A percentile compares a stretch with the other conserved stretches of the same genome.
Conservation (phyloP, 176 grass and related monocot species). For the Neostapfia colusana region DNA sequence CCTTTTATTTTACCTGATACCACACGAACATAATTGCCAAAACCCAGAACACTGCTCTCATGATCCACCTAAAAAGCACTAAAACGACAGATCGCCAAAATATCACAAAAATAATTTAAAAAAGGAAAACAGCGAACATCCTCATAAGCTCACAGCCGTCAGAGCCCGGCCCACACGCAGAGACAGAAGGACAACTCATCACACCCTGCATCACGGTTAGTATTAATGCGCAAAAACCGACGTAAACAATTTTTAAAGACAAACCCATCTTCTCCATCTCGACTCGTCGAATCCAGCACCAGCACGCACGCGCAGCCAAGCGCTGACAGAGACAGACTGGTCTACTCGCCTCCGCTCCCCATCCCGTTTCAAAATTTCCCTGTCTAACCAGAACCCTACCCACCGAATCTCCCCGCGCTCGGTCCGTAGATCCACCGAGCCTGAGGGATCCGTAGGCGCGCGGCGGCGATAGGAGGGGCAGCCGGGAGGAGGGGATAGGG, state of each 20-base stretch:
- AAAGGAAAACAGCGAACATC: not conserved
- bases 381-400: constrained; percentile 51
- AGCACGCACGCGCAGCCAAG: not conserved
- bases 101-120: not conserved
- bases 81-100: not conserved
- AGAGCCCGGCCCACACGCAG: constrained; percentile 14
- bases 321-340: not conserved
- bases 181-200: constrained; percentile 14
- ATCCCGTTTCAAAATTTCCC: constrained; percentile 48
- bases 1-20: not conserved
- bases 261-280: constrained; percentile 18
- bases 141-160: not conserved
- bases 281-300: constrained; percentile 30
- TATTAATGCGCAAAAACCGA: constrained; percentile 15
- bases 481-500: constrained; percentile 17
- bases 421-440: constrained; percentile 40
- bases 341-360: constrained; percentile 4
- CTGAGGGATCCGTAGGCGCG: constrained; percentile 6
- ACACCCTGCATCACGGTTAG: not conserved
- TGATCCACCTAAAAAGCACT: not conserved
- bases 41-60: not conserved
- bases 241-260: not conserved
- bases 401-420: constrained; percentile 15
- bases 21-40: not conserved
- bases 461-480: constrained; percentile 22